phyloP scores from a whole-genome alignment of 768 basidiomycete genomes.

The Tricholoma sp. region DNA sequence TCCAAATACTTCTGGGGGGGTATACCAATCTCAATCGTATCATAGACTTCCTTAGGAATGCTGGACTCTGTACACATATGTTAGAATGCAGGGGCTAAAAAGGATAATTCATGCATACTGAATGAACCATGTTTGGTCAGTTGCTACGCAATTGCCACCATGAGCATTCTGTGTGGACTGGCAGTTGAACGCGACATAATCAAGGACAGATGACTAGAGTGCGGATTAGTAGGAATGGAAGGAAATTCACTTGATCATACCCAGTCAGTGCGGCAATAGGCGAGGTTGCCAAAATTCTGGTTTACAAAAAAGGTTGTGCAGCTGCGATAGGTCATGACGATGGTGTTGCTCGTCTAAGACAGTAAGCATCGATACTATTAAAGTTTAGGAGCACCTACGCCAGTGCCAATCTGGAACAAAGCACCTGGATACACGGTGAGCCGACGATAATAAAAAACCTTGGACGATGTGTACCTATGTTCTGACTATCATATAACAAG shows the following conservation, averaged over 20 bases:
- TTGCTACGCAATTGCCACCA: slow-evolving; percentile 41
- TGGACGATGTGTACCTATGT: background rate
- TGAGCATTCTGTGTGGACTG: slow-evolving; percentile 36
- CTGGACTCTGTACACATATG: background rate
- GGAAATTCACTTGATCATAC: background rate
- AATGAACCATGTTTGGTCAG: slow-evolving; percentile 41
- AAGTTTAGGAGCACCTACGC: background rate
- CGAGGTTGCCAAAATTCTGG: background rate
- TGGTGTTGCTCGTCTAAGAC: background rate
- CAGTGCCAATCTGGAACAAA: background rate
- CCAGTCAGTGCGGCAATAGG: slow-evolving; percentile 2
- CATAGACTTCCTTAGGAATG: background rate
- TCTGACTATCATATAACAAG: background rate
- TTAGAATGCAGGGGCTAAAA: background rate
- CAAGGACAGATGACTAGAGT: background rate
- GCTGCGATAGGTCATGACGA: background rate
- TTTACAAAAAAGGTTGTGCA: slow-evolving; percentile 1
- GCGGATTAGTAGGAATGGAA: background rate
- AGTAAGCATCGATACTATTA: background rate
- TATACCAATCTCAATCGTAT: background rate
- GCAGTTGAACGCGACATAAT: slow-evolving; percentile 1
- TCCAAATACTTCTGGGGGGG: no score
- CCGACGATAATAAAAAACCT: background rate
- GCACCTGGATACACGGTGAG: background rate
- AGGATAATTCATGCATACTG: slow-evolving; percentile 29